phyloP scores from a whole-genome alignment of 2,329 filamentous ascomycete species.

The Sclerotinia trifoliorum region DNA sequence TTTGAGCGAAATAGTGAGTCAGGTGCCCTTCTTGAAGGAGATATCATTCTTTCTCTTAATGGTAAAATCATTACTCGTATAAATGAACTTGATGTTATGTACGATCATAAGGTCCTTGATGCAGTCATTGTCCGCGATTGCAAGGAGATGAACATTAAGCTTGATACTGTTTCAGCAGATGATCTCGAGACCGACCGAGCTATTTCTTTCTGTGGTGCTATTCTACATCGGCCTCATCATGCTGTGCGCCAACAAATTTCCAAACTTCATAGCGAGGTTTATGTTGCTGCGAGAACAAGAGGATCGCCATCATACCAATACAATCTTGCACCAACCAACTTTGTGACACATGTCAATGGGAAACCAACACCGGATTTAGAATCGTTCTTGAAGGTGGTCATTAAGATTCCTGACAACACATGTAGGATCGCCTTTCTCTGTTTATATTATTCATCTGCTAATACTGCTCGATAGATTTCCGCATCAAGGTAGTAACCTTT shows the following conservation, averaged over 20 bases:
- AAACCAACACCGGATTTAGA: conserved; percentile 79
- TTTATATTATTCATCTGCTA: conserved; percentile 18
- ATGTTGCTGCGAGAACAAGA: conserved; percentile 82
- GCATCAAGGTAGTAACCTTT: conserved; percentile 94
- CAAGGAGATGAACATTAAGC: conserved; percentile 70
- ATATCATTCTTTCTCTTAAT: conserved; percentile 89
- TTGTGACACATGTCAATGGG: conserved; percentile 94
- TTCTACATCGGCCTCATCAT: conserved; percentile 90
- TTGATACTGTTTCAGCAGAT: conserved; percentile 83
- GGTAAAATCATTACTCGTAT: conserved; percentile 90
- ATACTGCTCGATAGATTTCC: conserved; percentile 64
- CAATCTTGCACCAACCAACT: conserved; percentile 92
- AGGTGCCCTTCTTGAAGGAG: conserved; percentile 78
- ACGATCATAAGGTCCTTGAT: conserved; percentile 78
- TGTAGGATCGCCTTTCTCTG: conserved; percentile 52
- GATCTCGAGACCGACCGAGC: conserved; percentile 91
- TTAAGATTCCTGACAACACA: conserved; percentile 90
- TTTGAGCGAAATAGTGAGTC: conserved; percentile 62
- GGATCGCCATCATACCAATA: conserved; percentile 87
- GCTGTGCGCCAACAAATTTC: conserved; percentile 96
- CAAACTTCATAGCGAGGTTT: conserved; percentile 93
- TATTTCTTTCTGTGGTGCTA: conserved; percentile 91
- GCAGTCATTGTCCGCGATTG: conserved; percentile 85
- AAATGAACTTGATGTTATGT: conserved; percentile 94
- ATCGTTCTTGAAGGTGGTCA: conserved; percentile 75